phyloP scores from a whole-genome alignment of 495 filamentous ascomycete genomes.

The Thozetella sp. region DNA sequence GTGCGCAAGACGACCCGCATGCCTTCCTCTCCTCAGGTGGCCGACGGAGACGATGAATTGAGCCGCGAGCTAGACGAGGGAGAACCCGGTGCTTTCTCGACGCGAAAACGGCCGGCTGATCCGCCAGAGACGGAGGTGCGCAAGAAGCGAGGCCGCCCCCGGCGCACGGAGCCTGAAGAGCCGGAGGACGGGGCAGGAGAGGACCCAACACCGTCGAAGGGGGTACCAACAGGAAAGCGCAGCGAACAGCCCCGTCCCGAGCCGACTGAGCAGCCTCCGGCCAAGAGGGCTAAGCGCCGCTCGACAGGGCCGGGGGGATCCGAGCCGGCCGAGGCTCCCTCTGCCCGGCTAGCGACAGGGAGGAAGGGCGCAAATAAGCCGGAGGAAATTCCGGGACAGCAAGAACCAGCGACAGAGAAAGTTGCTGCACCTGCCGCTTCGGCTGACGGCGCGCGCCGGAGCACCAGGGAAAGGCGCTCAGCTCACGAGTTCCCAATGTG shows the following conservation, averaged over 20 bases:
- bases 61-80: not conserved
- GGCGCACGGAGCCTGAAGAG: constrained; percentile 1
- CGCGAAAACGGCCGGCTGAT: constrained; percentile 5
- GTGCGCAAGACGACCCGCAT: not conserved
- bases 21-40: not conserved
- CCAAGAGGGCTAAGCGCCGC: not conserved
- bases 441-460: constrained; percentile 1
- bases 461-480: constrained; percentile 14
- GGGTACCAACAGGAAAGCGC: not conserved
- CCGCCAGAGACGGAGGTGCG: constrained; percentile 3
- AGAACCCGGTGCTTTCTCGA: not conserved
- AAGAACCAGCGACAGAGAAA: not conserved
- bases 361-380: not conserved
- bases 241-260: not conserved
- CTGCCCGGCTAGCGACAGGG: too few species aligned
- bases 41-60: constrained; percentile 3
- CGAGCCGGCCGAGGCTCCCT: not conserved
- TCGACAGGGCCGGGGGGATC: not conserved
- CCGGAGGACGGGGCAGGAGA: constrained; percentile 2
- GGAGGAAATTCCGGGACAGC: not conserved
- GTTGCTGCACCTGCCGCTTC: not conserved
- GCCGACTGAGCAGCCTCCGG: not conserved
- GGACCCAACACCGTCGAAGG: not conserved
- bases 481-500: constrained; percentile 13
- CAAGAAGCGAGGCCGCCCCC: constrained; percentile 19